A percentile compares a stretch with the other conserved stretches of the same genome.
These are phyloP conservation scores for Cordyceps cateniannulata DNA, from an alignment of 2,329 filamentous ascomycete genomes.

Conservation along the genomic window DNA sequence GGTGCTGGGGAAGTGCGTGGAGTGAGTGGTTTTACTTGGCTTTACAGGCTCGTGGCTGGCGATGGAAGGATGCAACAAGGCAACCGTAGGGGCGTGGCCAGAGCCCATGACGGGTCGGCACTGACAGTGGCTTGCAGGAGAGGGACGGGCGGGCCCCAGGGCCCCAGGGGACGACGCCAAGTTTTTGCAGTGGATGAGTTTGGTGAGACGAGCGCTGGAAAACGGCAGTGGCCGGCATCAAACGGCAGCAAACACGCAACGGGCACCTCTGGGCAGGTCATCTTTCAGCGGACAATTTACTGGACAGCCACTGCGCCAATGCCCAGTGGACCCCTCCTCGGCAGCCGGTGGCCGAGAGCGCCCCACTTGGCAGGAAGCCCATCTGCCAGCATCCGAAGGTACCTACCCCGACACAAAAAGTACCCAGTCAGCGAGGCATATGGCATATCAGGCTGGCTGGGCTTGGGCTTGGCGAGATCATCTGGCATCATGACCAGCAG, in stretches of 20 bases:
- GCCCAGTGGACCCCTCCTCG: background rate
- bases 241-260: background rate
- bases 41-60: background rate
- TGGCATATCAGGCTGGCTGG: background rate
- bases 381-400: background rate
- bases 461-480: background rate
- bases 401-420: too few relatives aligned
- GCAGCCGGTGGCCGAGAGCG: slow-evolving; percentile 8
- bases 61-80: background rate
- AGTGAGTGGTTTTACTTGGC: background rate
- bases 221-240: background rate
- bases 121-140: background rate
- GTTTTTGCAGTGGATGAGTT: background rate
- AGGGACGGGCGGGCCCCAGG: background rate
- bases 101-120: background rate
- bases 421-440: too few relatives aligned
- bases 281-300: background rate
- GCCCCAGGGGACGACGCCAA: background rate
- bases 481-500: background rate
- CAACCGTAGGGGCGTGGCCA: background rate
- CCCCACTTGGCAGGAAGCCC: background rate
- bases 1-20: background rate
- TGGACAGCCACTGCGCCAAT: background rate
- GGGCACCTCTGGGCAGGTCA: background rate
- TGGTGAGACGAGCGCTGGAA: background rate